Evolutionary conservation across 108 stramenopile genomes (phyloP).

Genomic region (Pseudonitzschia multistriata): DNA sequence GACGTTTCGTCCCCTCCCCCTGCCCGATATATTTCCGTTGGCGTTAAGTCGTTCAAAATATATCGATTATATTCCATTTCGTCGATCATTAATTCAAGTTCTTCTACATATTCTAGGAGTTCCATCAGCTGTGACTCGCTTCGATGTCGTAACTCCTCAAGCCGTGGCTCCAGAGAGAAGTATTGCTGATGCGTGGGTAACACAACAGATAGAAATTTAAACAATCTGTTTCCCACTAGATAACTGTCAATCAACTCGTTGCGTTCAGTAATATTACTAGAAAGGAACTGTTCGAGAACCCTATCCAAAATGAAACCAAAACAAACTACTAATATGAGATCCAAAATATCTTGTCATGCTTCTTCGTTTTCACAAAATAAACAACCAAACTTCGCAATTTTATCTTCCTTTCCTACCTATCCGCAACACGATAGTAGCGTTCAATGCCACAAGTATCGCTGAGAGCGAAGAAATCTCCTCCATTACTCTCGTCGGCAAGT

Average conservation of each 20-base stretch:
- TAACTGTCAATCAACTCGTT: constrained; percentile 40
- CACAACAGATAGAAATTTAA: constrained; percentile 43
- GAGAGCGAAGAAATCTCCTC: constrained; percentile 33
- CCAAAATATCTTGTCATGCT: not conserved
- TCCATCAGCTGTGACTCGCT: constrained; percentile 41
- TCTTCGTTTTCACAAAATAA: not conserved
- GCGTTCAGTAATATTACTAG: constrained; percentile 21
- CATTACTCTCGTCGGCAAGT: constrained; percentile 33
- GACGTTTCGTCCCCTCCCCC: not conserved
- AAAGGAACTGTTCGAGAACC: constrained; percentile 52
- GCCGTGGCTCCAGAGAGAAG: constrained; percentile 26
- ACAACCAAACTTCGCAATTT: not conserved
- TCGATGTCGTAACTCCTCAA: constrained; percentile 10
- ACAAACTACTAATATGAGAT: not conserved
- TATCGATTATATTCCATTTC: constrained; percentile 45
- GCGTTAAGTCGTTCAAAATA: constrained; percentile 39
- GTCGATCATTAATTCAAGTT: constrained; percentile 44
- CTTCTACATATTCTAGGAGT: constrained; percentile 40
- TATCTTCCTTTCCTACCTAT: constrained; percentile 10
- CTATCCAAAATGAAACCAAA: constrained; percentile 4
- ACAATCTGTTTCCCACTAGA: constrained; percentile 45
- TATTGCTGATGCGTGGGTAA: constrained; percentile 50
- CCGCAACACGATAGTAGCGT: constrained; percentile 44
- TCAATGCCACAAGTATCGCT: constrained; percentile 38
- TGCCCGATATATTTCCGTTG: not conserved